Evolutionary conservation across 768 basidiomycete species (phyloP), one percentile per base, ranked within the genome.

Genomic region (Kwoniella botswanensis): DNA sequence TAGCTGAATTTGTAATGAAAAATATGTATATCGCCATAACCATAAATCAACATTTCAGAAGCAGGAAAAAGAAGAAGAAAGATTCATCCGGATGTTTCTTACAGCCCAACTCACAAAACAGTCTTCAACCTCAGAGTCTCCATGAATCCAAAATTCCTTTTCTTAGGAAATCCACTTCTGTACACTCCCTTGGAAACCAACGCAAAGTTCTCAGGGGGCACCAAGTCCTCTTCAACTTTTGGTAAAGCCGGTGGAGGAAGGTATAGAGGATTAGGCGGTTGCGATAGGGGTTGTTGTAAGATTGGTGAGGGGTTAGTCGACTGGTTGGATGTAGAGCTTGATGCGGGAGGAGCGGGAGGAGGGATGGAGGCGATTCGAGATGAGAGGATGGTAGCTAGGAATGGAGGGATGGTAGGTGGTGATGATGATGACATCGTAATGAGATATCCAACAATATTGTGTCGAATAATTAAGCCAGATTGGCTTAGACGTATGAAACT

Each of bases 201-300:
- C 1, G 80, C 76, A 64, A 84, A 85, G 75, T 85, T 85, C 57
- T 84, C 82, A 4, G 84, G 85, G 11, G 83, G 83, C 1, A 80
- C 75, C 9, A 82, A 67, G 63, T 76, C 78, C 18, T 82, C 80
- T 67, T 76, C 75, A 1, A 75, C 46, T 2, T 65, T 61, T 3
- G 79, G 77, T 21, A 79, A 59, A 15, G 76, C 75, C 1, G 79
- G 78, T 1, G 80, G 80, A 50, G 78, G 79, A 7, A 79, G 71
- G 57, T 80, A 81, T 4, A 81, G 64, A 21, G 78, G 53, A 44
- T 73, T 73, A 2, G 65, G 60, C 0, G 65, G 60, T 59, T 56
- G 68, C 2, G n/a, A 50, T 17, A 44, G 35, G 46, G 41, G 64
- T 43, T n/a, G 54, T 22, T 43, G 26, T 12, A 13, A 41, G 15